A percentile compares a stretch with the other conserved stretches of the same genome.
Conservation (phyloP, 306 rosid species). For the Betula pendula region DNA sequence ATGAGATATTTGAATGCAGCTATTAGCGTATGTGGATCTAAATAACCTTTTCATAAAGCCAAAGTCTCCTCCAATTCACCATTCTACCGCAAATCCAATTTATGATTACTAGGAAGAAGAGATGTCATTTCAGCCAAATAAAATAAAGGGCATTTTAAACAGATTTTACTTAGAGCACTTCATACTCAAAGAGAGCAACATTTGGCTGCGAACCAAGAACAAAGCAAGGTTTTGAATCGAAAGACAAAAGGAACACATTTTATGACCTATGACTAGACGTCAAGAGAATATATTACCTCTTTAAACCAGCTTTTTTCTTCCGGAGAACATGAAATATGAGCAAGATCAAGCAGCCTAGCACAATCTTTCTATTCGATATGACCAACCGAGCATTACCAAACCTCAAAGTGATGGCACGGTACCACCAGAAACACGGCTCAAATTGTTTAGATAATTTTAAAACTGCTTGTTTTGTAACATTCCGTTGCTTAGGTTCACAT, state of each 20-base stretch:
- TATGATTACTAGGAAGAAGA: background rate
- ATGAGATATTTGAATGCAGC: background rate
- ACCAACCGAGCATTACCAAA: slow-evolving; percentile 52
- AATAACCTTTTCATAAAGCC: background rate
- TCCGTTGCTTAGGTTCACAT: slow-evolving; percentile 26
- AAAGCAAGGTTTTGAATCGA: background rate
- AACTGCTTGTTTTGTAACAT: slow-evolving; percentile 38
- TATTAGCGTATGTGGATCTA: background rate
- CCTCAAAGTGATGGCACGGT: slow-evolving; percentile 61
- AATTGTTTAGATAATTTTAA: slow-evolving; percentile 51
- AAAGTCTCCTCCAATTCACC: background rate
- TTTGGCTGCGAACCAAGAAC: background rate
- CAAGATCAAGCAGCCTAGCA: slow-evolving; percentile 59
- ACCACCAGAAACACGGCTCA: slow-evolving; percentile 67
- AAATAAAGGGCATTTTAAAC: slow-evolving; percentile 10
- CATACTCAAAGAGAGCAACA: background rate
- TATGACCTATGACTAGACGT: background rate
- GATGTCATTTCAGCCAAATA: background rate
- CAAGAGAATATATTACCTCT: slow-evolving; percentile 46
- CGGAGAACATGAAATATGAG: slow-evolving; percentile 48
- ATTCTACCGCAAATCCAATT: background rate
- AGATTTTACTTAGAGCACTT: slow-evolving; percentile 9
- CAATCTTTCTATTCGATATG: slow-evolving; percentile 60
- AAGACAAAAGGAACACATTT: slow-evolving; percentile 1
- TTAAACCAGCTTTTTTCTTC: slow-evolving; percentile 56